Evolutionary conservation across 768 basidiomycete genomes (phyloP), one percentile per base, ranked within the genome.

Genomic region (Lepiota brunneoincarnata): DNA sequence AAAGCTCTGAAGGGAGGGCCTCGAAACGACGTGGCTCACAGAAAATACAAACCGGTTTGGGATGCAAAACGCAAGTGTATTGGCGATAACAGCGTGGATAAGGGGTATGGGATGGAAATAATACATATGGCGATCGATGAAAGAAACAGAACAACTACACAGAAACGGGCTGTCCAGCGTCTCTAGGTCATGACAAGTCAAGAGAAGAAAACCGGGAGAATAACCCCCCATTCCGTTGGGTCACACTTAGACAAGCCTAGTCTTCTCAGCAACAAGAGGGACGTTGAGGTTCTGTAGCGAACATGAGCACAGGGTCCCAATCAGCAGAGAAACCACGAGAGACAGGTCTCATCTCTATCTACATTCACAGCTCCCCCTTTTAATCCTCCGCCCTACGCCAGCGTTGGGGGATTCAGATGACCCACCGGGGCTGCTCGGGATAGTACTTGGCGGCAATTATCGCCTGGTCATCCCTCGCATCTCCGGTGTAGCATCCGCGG

Each of bases 371-470:
- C 39, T 21, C 21, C 42, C 35, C 41, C 34, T 26, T 37, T 15
- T 28, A 40, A 12, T 14, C 17, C 12, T n/a, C 42, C 34, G 44
- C 43, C 51, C 18, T 51, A 20, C 42, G 24, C 51, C 51, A 35
- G 24, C 23, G 14, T 11, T 34, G 15, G 37, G 28, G 46, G 6
- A 15, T 38, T 71, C 56, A 73, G 44, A 73, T 34, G 49, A 75
- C 67, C 73, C 73, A 72, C 49, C 69, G 60, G 36, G 68, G 69
- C 41, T 70, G 68, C 17, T 71, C 70, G 35, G 68, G 69, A 57
- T 67, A 67, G 49, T 68, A 66, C 15, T 62, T 61, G 26, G 56
- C 62, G 23, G 62, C 40, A 37, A 35, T 53, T n/a, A 56, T 51
- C 23, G 42, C 46, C 18, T 63, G 60, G 17, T 45, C 36, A 55